Evolutionary conservation across 352 stramenopile genomes (phyloP).

Genomic region (Phytopythium aichiense): DNA sequence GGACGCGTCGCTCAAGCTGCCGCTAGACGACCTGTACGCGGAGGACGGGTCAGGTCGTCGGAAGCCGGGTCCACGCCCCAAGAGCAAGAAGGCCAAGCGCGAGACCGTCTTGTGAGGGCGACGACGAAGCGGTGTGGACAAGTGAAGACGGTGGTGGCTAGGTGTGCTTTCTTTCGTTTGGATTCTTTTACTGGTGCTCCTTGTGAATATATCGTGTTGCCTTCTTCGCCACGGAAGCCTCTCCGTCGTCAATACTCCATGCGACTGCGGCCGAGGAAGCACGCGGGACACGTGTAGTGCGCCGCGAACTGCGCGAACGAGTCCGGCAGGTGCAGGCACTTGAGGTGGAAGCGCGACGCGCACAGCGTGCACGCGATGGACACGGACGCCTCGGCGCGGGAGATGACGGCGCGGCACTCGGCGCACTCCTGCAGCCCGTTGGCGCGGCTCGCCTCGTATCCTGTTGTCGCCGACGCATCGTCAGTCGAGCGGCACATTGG

Average conservation of each 20-base stretch:
- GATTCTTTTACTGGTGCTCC: neutral
- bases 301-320: conserved; percentile 56
- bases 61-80: conserved; percentile 60
- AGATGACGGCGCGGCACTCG: conserved; percentile 35
- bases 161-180: neutral
- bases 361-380: conserved; percentile 54
- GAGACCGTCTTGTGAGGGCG: conserved; percentile 1
- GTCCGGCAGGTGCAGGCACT: conserved; percentile 44
- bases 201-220: neutral
- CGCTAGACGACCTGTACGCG: conserved; percentile 59
- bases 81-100: conserved; percentile 27
- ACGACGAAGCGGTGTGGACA: neutral
- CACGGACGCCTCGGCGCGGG: conserved; percentile 18
- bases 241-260: neutral
- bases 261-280: conserved; percentile 44
- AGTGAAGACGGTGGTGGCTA: neutral
- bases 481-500: neutral
- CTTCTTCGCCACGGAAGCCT: neutral
- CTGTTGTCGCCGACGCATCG: neutral
- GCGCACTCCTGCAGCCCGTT: conserved; percentile 17
- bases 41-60: conserved; percentile 43
- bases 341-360: conserved; percentile 42
- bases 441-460: neutral
- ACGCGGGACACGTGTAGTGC: conserved; percentile 59
- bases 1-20: conserved; percentile 51